Percentiles rank a stretch among this genome's conserved stretches.
These are phyloP conservation scores for Paramecium biaurelia DNA, from an alignment of 73 alveolate species.

Conservation along the genomic window DNA sequence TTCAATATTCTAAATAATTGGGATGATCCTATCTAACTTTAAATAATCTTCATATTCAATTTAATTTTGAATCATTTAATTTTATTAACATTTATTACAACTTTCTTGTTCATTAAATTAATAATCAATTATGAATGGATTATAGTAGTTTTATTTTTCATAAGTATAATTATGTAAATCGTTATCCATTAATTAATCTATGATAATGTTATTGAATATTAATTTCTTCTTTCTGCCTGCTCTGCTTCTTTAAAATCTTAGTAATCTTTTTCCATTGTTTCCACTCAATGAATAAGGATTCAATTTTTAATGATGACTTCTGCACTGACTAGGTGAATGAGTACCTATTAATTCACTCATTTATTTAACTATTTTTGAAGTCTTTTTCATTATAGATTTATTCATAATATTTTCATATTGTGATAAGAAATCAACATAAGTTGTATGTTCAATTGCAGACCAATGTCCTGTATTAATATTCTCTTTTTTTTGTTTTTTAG, in stretches of 20 bases:
- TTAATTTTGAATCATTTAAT: neutral
- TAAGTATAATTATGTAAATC: neutral
- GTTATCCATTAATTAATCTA: neutral
- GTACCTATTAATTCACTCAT: constrained; percentile 53
- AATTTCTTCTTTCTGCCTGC: constrained; percentile 2
- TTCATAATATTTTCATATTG: constrained; percentile 29
- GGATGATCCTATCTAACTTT: neutral
- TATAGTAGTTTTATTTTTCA: neutral
- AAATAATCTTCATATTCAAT: neutral
- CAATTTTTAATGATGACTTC: constrained; percentile 51
- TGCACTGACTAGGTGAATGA: constrained; percentile 38
- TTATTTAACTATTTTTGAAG: constrained; percentile 40
- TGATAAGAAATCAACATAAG: neutral
- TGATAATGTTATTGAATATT: neutral
- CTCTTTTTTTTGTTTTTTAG: constrained; percentile 22
- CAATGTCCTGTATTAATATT: constrained; percentile 44
- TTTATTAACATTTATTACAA: neutral
- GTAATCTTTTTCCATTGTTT: constrained; percentile 5
- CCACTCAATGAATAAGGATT: constrained; percentile 30
- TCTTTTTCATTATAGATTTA: constrained; percentile 41
- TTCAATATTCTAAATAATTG: neutral
- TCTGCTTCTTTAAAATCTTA: constrained; percentile 34
- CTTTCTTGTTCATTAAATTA: neutral
- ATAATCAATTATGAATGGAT: neutral
- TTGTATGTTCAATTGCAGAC: neutral